Conservation (phyloP, 1,284 basidiomycete species). For the Neolentinus lepideus region DNA sequence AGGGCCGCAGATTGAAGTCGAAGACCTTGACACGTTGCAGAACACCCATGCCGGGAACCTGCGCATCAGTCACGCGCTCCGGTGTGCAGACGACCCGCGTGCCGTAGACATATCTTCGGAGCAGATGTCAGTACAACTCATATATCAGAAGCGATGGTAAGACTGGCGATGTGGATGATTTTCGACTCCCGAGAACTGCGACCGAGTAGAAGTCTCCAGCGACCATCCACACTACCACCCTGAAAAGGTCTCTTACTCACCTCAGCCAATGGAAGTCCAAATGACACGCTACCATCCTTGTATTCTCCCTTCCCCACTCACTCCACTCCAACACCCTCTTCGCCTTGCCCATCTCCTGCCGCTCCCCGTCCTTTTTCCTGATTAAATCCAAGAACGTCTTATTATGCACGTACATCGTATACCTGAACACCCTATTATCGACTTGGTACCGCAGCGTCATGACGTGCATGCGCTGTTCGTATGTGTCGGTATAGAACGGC, state of each 20-base stretch:
- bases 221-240: no score
- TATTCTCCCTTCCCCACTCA: slow-evolving; percentile 36
- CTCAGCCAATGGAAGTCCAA: slow-evolving; percentile 30
- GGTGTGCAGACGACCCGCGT: slow-evolving; percentile 28
- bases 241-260: slow-evolving; percentile 11
- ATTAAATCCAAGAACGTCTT: slow-evolving; percentile 2
- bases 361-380: slow-evolving; percentile 3
- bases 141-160: not conserved
- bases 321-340: slow-evolving; percentile 26
- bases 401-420: slow-evolving; percentile 7
- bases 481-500: not conserved
- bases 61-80: slow-evolving; percentile 2
- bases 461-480: not conserved
- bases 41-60: slow-evolving; percentile 1
- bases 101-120: slow-evolving; percentile 37
- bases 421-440: not conserved
- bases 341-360: not conserved
- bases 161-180: no score
- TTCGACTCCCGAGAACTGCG: no score
- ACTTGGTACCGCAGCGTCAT: slow-evolving; percentile 1
- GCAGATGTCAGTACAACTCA: no score
- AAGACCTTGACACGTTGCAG: slow-evolving; percentile 21
- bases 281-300: slow-evolving; percentile 28
- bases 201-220: no score
- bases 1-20: slow-evolving; percentile 29